Evolutionary conservation across 176 grass and related monocot genomes (phyloP), one percentile per base, ranked within the genome.

Genomic region (Oryza australiensis): DNA sequence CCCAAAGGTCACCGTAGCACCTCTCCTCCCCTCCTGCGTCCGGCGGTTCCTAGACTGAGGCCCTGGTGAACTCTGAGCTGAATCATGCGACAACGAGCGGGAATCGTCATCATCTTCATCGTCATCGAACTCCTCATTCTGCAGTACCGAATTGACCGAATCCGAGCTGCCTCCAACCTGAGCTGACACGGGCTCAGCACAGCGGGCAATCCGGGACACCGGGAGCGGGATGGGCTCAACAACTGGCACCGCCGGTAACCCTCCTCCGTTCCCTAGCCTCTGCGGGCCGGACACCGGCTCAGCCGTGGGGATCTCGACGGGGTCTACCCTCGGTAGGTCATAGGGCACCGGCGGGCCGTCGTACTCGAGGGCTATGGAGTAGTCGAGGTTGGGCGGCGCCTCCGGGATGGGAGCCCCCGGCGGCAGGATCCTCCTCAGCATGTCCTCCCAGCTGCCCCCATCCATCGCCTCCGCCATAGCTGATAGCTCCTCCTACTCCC

Each of bases 351-450:
- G 96, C 42, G 96, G 93, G 40, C 96, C 96, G 28, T 95, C 93
- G 26, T 98, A 98, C 87, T 95, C 93, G 63, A 98, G 73, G 15
- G 96, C 96, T 70, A 98, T 91, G 41, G 96, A 98, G 86, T 98
- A 98, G 40, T 98, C 96, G 16, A 95, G 88, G 55, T 95, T 91
- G 66, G 82, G 60, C 24, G 93, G 90, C 28, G 91, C 76, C 84
- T 98, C 96, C 3, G 96, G 95, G 49, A 98, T 90, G 62, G 95
- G 75, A 10, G 92, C 75, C 30, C 96, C 93, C 4, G 93, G 88
- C 22, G 96, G 92, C 0, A 98, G 83, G 49, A 95, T 95, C 88
- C 87, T 83, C 85, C 89, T 80, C 45, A 98, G 80, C 93, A 98
- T 95, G 15, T 95, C 96, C 69, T 95, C 80, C 93, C 93, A 95